These are phyloP conservation scores for Termitomyces sp. DNA, from an alignment of 768 basidiomycete species.

Conservation along the genomic window DNA sequence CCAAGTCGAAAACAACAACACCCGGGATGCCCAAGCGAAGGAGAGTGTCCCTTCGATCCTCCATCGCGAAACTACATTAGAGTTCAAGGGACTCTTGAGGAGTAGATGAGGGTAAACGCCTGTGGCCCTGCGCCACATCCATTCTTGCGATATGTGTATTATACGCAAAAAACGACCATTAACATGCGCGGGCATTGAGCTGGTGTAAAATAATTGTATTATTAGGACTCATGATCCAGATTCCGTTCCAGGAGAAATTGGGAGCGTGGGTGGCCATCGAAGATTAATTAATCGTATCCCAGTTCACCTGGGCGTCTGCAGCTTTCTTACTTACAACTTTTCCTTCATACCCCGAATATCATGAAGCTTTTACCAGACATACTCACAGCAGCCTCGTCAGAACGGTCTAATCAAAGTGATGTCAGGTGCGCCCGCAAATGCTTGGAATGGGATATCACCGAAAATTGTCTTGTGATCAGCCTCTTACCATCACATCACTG, in stretches of 20 bases:
- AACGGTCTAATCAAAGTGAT: not conserved
- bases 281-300: not conserved
- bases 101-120: too few species aligned
- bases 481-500: not conserved
- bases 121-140: not conserved
- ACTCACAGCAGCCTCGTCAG: not conserved
- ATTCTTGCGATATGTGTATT: not conserved
- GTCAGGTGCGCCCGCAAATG: not conserved
- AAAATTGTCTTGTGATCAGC: too few species aligned
- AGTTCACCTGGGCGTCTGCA: not conserved
- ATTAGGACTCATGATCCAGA: not conserved
- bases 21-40: not conserved
- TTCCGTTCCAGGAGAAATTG: too few species aligned
- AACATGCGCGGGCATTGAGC: not conserved
- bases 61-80: not conserved
- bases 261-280: too few species aligned
- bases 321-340: not conserved
- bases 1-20: not conserved
- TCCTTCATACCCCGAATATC: too few species aligned
- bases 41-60: not conserved
- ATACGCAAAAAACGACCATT: not conserved
- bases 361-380: not conserved
- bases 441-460: not conserved
- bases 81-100: not conserved
- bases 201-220: not conserved